Base-by-base conservation (phyloP, 1,139 yeast species). In the Yamadazyma mexicana region DNA sequence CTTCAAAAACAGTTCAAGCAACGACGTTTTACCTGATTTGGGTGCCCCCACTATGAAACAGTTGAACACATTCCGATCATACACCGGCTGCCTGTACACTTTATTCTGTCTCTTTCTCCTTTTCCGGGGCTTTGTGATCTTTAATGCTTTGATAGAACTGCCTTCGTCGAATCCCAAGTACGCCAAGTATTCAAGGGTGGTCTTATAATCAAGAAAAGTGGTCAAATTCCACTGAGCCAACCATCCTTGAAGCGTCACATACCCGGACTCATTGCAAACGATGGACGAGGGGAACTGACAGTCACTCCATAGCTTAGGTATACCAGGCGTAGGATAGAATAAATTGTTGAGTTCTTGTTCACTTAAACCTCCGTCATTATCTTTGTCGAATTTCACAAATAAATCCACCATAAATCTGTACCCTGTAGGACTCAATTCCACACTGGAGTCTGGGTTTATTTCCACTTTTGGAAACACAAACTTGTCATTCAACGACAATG, bases 161-260 rank as follows among this genome's bases (percentile, higher is more conserved):
- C 64, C 73, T 47, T 66, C 77, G 37, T 87, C 95, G 55, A 85
- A 91, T 0, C 98, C 98, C 40, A 92, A 71, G 61, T 87, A 87
- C 0, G 95, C 96, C 44, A 92, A 64, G 55, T 91, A 92, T 39
- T 89, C 95, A 42, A 92, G 73, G 0, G 98, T 89, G 1, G 89
- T 83, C 52, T 76, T 80, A 56, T 86, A 82, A 52, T 89, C 95
- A 29, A 92, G 66, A 52, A 82, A 88, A 0, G 98, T 91, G 0
- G 97, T 88, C 83, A 92, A 83, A 50, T 92, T 84, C 98, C 98
- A 92, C 54, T 92, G 98, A 0, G 98, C 98, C 33, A 92, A 64
- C 98, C 98, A 92, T 2, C 98, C 98, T 64, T 92, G 98, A 24
- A 92, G 63, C 0, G 98, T 87, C 2, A 92, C 92, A 56, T 82